A percentile compares a stretch with the other conserved stretches of the same genome.
Conservation (phyloP, 2,329 filamentous ascomycete genomes). For the Cercospora brassicicola region DNA sequence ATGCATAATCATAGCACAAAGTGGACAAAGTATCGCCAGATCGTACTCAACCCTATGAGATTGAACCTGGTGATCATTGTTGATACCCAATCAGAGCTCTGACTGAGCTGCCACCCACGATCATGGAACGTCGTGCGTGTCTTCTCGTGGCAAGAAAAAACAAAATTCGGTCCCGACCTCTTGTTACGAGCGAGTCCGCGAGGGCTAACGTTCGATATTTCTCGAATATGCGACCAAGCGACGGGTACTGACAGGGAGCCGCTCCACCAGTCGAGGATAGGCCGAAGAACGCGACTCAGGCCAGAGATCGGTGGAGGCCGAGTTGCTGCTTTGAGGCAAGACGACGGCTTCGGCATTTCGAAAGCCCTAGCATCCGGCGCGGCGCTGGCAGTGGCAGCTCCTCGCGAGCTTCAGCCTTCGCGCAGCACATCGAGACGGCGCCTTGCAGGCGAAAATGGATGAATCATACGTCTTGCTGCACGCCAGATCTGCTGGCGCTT, state of each 20-base stretch:
- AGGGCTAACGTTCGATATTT: neutral
- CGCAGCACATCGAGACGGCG: neutral
- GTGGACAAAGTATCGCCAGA: neutral
- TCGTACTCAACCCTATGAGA: neutral
- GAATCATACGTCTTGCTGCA: neutral
- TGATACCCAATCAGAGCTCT: neutral
- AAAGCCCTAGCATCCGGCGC: neutral
- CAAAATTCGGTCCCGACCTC: no score
- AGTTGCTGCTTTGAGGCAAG: neutral
- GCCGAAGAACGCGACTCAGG: neutral
- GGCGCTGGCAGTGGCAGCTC: neutral
- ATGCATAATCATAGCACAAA: neutral
- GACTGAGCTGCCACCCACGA: neutral
- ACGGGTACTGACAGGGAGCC: neutral
- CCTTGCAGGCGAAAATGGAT: neutral
- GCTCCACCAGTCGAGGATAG: neutral
- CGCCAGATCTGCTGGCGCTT: constrained; percentile 2
- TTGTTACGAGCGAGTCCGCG: no score
- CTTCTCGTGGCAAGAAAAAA: neutral
- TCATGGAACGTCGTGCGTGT: neutral
- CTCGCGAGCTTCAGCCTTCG: neutral
- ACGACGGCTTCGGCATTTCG: neutral
- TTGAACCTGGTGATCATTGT: neutral
- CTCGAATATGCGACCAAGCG: neutral
- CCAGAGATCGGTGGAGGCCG: neutral